phyloP scores from a whole-genome alignment of 768 basidiomycete genomes.

The Pleurotus sapidus region DNA sequence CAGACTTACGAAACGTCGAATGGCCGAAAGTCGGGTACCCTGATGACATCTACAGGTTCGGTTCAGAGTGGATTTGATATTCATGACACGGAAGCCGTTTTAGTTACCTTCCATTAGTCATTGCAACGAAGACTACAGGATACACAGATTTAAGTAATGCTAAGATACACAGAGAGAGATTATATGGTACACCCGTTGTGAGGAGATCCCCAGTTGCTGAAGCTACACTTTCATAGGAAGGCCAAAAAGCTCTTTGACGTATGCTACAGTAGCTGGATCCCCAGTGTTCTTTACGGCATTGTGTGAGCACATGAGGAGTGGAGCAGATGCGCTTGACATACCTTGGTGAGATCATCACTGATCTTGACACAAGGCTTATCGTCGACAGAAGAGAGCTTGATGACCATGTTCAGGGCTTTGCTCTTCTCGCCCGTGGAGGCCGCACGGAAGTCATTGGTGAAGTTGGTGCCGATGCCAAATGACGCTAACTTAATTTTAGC shows the following conservation, averaged over 20 bases:
- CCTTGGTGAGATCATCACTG: slow-evolving; percentile 88
- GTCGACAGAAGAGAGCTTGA: slow-evolving; percentile 81
- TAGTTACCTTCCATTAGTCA: background rate
- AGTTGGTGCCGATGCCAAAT: slow-evolving; percentile 91
- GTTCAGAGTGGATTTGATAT: slow-evolving; percentile 5
- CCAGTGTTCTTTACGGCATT: slow-evolving; percentile 1
- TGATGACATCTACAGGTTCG: slow-evolving; percentile 21
- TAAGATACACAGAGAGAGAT: no score
- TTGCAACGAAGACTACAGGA: background rate
- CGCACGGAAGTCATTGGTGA: slow-evolving; percentile 79
- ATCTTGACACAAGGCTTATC: slow-evolving; percentile 84
- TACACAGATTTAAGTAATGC: no score
- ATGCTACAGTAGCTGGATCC: slow-evolving; percentile 4
- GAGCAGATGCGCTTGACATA: slow-evolving; percentile 12
- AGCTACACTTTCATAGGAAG: slow-evolving; percentile 4
- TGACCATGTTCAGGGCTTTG: slow-evolving; percentile 90
- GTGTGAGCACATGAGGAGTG: background rate
- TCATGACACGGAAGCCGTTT: slow-evolving; percentile 4
- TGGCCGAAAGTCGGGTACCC: slow-evolving; percentile 35
- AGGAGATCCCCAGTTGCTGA: background rate
- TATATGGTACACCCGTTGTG: background rate
- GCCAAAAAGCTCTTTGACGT: slow-evolving; percentile 8
- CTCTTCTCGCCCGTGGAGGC: slow-evolving; percentile 55
- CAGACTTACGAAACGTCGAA: slow-evolving; percentile 54
- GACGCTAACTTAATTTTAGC: slow-evolving; percentile 45